Evolutionary conservation across 2,329 filamentous ascomycete species (phyloP).

Genomic region (Colletotrichum brevisporum): DNA sequence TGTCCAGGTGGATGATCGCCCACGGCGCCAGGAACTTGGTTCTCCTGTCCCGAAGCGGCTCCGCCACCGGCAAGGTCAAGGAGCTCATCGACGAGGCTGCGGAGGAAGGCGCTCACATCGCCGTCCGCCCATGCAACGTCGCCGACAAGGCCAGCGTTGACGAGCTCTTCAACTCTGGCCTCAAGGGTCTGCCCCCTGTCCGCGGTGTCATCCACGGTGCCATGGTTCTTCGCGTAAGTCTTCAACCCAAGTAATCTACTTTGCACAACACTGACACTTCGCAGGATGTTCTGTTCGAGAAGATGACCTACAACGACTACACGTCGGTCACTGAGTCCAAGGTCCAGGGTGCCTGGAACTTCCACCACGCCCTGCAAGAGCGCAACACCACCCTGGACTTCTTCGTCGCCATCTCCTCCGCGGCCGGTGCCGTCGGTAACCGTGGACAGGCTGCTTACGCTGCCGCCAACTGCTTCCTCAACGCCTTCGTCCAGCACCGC

Average conservation of each 20-base stretch:
- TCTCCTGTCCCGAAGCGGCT: constrained; percentile 63
- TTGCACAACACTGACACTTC: constrained; percentile 12
- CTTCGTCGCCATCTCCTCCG: constrained; percentile 68
- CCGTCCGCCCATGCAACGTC: constrained; percentile 65
- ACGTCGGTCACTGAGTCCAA: constrained; percentile 64
- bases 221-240: constrained; percentile 56
- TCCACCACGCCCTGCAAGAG: constrained; percentile 60
- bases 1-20: constrained; percentile 63
- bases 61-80: constrained; percentile 52
- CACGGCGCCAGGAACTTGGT: constrained; percentile 64
- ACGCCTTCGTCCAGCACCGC: constrained; percentile 58
- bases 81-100: constrained; percentile 56
- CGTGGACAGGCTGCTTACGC: constrained; percentile 67
- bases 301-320: constrained; percentile 66
- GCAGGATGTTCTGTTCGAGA: constrained; percentile 65
- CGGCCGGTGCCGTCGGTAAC: constrained; percentile 66
- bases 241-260: accelerated
- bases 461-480: constrained; percentile 63
- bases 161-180: constrained; percentile 38
- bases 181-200: constrained; percentile 54
- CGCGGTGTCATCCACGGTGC: constrained; percentile 60
- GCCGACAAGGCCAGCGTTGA: constrained; percentile 49
- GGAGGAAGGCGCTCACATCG: constrained; percentile 56
- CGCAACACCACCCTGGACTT: constrained; percentile 59
- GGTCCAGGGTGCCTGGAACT: constrained; percentile 67